These are phyloP conservation scores for Neofusicoccum kwambonambiense DNA, from an alignment of 2,329 filamentous ascomycete genomes.

Conservation along the genomic window DNA sequence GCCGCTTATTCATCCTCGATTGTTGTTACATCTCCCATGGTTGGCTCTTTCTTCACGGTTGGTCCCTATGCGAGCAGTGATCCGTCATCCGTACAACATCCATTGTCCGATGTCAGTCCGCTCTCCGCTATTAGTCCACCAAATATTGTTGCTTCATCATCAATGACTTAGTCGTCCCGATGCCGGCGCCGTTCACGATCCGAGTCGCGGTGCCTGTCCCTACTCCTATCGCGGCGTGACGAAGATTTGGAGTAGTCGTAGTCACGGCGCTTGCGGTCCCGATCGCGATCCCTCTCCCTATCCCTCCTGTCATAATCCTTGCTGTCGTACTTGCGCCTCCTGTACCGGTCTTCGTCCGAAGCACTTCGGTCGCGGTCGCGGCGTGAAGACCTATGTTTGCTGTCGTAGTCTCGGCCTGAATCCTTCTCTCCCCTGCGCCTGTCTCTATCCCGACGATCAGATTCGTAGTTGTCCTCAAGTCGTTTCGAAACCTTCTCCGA, in stretches of 20 bases:
- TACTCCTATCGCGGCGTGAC: not conserved
- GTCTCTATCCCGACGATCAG: conserved; percentile 10
- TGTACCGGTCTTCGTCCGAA: conserved; percentile 11
- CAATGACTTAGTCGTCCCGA: not conserved
- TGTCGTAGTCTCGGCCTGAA: conserved; percentile 20
- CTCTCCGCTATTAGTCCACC: not conserved
- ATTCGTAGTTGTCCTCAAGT: conserved; percentile 19
- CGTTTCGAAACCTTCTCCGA: conserved; percentile 19
- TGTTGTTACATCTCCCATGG: too few relatives aligned
- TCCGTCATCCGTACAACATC: too few relatives aligned
- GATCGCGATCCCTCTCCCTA: conserved; percentile 4
- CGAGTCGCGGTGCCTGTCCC: conserved; percentile 9
- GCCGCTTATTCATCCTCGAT: too few relatives aligned
- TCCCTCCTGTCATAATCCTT: conserved; percentile 12
- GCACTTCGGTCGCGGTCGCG: conserved; percentile 20
- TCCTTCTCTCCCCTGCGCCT: conserved; percentile 14
- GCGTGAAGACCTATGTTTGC: conserved; percentile 20
- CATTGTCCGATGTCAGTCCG: too few relatives aligned
- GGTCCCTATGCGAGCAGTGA: too few relatives aligned
- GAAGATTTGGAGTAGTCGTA: conserved; percentile 7
- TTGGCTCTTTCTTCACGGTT: too few relatives aligned
- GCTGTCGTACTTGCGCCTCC: conserved; percentile 11
- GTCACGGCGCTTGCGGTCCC: conserved; percentile 1
- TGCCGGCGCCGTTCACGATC: conserved; percentile 6
- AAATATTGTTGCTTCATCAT: not conserved